A percentile compares a stretch with the other conserved stretches of the same genome.
Conservation (phyloP, 73 alveolate genomes). For the Stentor coeruleus region DNA sequence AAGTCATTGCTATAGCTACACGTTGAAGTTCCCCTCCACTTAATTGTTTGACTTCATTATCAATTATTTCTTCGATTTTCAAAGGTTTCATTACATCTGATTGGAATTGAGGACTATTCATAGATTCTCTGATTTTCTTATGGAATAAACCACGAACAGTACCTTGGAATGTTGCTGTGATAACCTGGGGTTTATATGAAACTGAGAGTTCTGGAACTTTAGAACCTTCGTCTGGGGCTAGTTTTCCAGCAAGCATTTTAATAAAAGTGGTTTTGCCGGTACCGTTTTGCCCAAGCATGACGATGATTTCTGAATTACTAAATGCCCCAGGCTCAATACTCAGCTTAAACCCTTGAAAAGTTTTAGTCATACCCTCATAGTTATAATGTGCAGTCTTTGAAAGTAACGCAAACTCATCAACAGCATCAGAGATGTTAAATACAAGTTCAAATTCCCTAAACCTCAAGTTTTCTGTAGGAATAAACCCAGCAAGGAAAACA, state of each 20-base stretch:
- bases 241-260: constrained; percentile 92
- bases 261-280: constrained; percentile 98
- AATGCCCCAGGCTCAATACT: constrained; percentile 86
- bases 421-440: constrained; percentile 79
- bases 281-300: constrained; percentile 97
- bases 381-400: constrained; percentile 56
- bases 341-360: constrained; percentile 69
- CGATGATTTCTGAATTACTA: constrained; percentile 90
- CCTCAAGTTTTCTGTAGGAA: constrained; percentile 99
- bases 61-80: constrained; percentile 83
- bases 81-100: constrained; percentile 97
- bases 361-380: constrained; percentile 90
- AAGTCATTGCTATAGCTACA: constrained; percentile 91
- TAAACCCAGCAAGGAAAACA: constrained; percentile 96
- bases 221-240: constrained; percentile 61
- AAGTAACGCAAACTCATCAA: constrained; percentile 57
- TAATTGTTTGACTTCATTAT: constrained; percentile 87
- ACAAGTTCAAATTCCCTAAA: constrained; percentile 94
- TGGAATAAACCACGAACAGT: constrained; percentile 83
- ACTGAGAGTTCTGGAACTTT: constrained; percentile 86
- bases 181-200: constrained; percentile 93
- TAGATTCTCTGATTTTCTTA: constrained; percentile 64
- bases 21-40: constrained; percentile 99
- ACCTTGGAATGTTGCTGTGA: constrained; percentile 93
- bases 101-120: constrained; percentile 82